phyloP scores from a whole-genome alignment of 768 basidiomycete genomes.

The Russula earlei region DNA sequence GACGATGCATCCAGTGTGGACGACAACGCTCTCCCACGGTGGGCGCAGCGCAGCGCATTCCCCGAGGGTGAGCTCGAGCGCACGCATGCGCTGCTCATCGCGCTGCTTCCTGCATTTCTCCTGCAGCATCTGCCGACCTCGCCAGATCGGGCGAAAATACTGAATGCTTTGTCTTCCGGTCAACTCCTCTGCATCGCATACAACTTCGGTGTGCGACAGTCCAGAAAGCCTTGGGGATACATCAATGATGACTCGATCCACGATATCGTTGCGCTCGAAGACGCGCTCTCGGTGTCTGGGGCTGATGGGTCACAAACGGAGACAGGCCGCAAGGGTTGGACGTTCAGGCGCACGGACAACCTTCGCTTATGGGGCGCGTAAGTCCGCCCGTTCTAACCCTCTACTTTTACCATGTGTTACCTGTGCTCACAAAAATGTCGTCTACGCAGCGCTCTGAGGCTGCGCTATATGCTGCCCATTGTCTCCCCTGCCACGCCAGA shows the following conservation, averaged over 20 bases:
- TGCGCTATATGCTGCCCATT: conserved; percentile 72
- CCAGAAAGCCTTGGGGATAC: conserved; percentile 82
- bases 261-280: conserved; percentile 63
- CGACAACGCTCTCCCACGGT: conserved; percentile 65
- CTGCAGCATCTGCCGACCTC: conserved; percentile 29
- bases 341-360: conserved; percentile 81
- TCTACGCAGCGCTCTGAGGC: conserved; percentile 55
- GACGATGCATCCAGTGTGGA: conserved; percentile 33
- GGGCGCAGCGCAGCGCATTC: conserved; percentile 61
- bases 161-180: conserved; percentile 58
- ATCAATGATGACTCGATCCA: conserved; percentile 71
- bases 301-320: conserved; percentile 30
- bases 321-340: conserved; percentile 56
- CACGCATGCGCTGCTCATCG: conserved; percentile 47
- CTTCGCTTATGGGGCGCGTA: conserved; percentile 79
- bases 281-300: conserved; percentile 29
- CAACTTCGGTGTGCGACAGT: conserved; percentile 71
- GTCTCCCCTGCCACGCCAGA: conserved; percentile 38
- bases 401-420: too few relatives aligned
- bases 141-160: conserved; percentile 32
- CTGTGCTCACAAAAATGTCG: neutral
- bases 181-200: conserved; percentile 75
- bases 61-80: conserved; percentile 49
- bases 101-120: conserved; percentile 53
- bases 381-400: conserved; percentile 24